phyloP scores from a whole-genome alignment of 768 basidiomycete species.

The Tephrocybe sp. region DNA sequence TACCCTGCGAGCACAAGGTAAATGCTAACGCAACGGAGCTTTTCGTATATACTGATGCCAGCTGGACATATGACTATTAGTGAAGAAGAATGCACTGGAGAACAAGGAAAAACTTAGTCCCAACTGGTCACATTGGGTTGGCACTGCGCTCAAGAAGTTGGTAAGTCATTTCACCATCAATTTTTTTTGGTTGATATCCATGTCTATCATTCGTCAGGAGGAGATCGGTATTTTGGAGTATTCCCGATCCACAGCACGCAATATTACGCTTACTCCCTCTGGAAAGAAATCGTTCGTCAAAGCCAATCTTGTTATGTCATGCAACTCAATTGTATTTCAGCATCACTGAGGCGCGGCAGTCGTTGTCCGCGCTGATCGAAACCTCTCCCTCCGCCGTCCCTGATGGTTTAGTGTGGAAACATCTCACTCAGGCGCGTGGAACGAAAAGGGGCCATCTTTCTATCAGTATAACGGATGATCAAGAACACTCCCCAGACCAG shows the following conservation, averaged over 20 bases:
- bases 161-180: slow-evolving; percentile 31
- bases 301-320: background rate
- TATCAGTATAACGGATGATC: background rate
- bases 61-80: slow-evolving; percentile 21
- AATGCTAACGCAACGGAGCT: background rate
- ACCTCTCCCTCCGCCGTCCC: slow-evolving; percentile 24
- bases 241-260: slow-evolving; percentile 30
- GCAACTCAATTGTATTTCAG: slow-evolving; percentile 18
- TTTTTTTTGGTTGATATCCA: too few species aligned
- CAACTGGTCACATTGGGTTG: slow-evolving; percentile 49
- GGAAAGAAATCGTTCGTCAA: slow-evolving; percentile 46
- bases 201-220: slow-evolving; percentile 36
- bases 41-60: background rate
- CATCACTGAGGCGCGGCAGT: slow-evolving; percentile 32
- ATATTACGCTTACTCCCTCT: slow-evolving; percentile 38
- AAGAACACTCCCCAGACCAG: slow-evolving; percentile 3
- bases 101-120: slow-evolving; percentile 47
- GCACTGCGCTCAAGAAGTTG: slow-evolving; percentile 43
- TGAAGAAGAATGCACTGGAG: slow-evolving; percentile 44
- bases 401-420: slow-evolving; percentile 39
- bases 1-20: slow-evolving; percentile 47
- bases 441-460: slow-evolving; percentile 23
- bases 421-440: slow-evolving; percentile 29
- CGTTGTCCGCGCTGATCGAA: slow-evolving; percentile 24
- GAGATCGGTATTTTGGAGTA: slow-evolving; percentile 42